Evolutionary conservation across 331 rosid genomes (phyloP).

Genomic region (Phaseolus coccineus): DNA sequence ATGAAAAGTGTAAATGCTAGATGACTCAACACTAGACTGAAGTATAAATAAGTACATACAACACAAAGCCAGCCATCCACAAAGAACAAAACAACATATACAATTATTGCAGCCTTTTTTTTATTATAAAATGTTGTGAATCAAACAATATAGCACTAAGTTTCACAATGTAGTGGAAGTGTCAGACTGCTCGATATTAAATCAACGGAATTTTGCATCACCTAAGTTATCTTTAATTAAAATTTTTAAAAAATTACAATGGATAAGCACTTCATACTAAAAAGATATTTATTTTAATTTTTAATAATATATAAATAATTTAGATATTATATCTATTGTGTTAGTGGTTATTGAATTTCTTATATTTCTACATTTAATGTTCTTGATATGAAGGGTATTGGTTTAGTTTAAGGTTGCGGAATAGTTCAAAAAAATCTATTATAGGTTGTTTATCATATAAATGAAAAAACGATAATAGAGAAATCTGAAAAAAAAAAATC

Average conservation of each 20-base stretch:
- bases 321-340: no score
- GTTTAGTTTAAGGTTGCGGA: no score
- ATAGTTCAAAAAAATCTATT: no score
- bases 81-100: constrained; percentile 30
- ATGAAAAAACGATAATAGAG: no score
- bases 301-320: no score
- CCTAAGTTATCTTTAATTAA: background rate
- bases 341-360: no score
- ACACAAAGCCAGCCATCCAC: background rate
- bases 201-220: constrained; percentile 3
- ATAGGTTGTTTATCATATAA: no score
- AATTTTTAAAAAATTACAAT: background rate
- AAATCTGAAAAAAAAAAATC: no score
- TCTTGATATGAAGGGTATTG: no score
- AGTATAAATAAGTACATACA: background rate
- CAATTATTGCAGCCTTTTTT: background rate
- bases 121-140: constrained; percentile 2
- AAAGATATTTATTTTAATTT: no score
- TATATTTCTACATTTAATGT: no score
- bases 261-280: no score
- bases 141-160: constrained; percentile 20
- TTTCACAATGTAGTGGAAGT: constrained; percentile 1
- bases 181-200: background rate
- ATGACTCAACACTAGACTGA: background rate
- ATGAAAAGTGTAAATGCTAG: background rate